Percentiles rank a stretch among this genome's conserved stretches.
Conservation (phyloP, 2,329 filamentous ascomycete genomes). For the Penicillium rolfsii region DNA sequence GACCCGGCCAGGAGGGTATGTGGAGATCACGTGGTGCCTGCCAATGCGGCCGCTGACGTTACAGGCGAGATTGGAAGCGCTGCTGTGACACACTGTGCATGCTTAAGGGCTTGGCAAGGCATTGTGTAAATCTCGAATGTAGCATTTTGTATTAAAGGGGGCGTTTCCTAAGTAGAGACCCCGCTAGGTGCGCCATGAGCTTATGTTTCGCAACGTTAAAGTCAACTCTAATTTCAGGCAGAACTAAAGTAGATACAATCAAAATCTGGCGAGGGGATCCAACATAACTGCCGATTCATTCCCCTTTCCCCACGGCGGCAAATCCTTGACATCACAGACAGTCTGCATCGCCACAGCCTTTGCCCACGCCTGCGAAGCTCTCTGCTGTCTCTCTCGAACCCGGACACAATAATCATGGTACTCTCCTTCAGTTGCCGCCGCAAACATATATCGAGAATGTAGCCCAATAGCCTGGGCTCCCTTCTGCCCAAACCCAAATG, state of each 20-base stretch:
- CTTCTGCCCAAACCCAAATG: constrained; percentile 1
- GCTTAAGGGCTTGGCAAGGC: too few species aligned
- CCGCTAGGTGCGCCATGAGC: too few species aligned
- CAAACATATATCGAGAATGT: constrained; percentile 1
- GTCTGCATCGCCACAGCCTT: constrained; percentile 1
- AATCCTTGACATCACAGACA: neutral
- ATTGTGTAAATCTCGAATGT: too few species aligned
- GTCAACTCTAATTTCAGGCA: neutral
- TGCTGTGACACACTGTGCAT: too few species aligned
- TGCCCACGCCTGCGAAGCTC: constrained; percentile 1
- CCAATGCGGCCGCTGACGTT: too few species aligned
- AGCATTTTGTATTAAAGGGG: too few species aligned
- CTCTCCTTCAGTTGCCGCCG: neutral
- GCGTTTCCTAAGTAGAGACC: too few species aligned
- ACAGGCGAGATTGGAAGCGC: too few species aligned
- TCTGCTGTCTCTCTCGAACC: neutral
- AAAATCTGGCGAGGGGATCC: neutral
- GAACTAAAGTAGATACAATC: neutral
- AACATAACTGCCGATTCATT: neutral
- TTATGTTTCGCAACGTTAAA: too few species aligned
- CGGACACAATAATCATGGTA: constrained; percentile 2
- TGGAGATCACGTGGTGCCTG: too few species aligned
- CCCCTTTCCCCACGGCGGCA: neutral
- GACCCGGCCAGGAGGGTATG: too few species aligned
- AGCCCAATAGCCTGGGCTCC: neutral